Base-by-base conservation (phyloP, 208 protist species). In the Endotrypanum monterogeii region DNA sequence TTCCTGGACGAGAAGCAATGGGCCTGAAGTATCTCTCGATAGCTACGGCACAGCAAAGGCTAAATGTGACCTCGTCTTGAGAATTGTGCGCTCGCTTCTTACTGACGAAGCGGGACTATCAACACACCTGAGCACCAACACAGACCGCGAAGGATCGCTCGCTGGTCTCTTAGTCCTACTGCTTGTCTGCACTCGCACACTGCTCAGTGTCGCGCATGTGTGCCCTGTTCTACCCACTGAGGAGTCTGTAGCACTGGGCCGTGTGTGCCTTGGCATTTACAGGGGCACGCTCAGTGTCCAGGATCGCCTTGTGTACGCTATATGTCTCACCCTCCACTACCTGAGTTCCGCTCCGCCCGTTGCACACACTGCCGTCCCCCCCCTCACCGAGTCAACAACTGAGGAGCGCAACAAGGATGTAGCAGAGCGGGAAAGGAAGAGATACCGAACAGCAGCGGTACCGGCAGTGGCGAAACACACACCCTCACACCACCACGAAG, bases 241-340 rank as follows among this genome's bases (percentile, higher is more conserved):
- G 16, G 70, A 78, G 46, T 39, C 35, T 11, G 63, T 68, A 0
- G 71, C 67, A 23, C 50, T 78, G 18, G 71, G 70, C 28, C 55
- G 62, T 12, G 11, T 63, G 30, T 95, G 51, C 62, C 87, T 93
- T 52, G 62, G 67, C 62, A 74, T 83, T 28, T 97, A 97, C 79
- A 73, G 61, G 0, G 90, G 85, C 37, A 87, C 80, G 5, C 65
- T 95, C 7, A 70, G 82, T 55, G 85, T 85, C 28, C 73, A 76
- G 7, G 93, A 96, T 72, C 93, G 93, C 30, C 69, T 94, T 28
- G 76, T 87, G 52, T 97, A 97, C 79, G 85, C 89, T 67, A 71
- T 76, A 28, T 83, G 94, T 50, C 86, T 97, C 18, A 82, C 85
- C 5, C 58, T 94, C 2, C 86, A 91, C 65, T 96, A 97, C 74